A percentile compares a stretch with the other conserved stretches of the same genome.
Conservation (phyloP, 306 rosid species). For the Potentilla sterilis region DNA sequence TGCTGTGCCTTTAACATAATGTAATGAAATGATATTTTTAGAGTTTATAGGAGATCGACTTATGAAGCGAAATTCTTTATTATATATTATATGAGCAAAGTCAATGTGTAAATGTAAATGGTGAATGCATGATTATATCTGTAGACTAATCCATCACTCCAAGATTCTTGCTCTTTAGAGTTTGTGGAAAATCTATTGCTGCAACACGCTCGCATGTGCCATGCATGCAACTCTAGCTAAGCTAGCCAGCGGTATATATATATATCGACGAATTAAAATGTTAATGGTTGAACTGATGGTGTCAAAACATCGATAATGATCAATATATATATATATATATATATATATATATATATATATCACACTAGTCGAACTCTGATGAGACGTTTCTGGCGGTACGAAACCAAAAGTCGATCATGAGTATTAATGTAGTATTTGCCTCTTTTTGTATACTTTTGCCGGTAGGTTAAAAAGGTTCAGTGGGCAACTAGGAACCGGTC, state of each 20-base stretch:
- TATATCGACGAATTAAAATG: not conserved
- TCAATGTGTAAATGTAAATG: conserved; percentile 21
- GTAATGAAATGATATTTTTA: conserved; percentile 42
- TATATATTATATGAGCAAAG: not conserved
- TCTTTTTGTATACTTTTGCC: conserved; percentile 7
- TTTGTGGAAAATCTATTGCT: conserved; percentile 1
- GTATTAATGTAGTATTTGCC: conserved; percentile 1
- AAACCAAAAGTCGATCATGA: conserved; percentile 35
- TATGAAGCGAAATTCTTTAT: not conserved
- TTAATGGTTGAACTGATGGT: not conserved
- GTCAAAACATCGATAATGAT: not conserved
- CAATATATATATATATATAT: not conserved
- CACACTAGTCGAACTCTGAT: not conserved
- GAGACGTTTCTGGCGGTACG: conserved; percentile 46
- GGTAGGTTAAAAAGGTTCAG: not conserved
- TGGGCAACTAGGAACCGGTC: not conserved
- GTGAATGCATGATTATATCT: conserved; percentile 23
- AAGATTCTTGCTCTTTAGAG: conserved; percentile 29
- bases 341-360: too few species aligned
- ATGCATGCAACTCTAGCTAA: conserved; percentile 29
- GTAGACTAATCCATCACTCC: conserved; percentile 11
- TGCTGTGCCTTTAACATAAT: conserved; percentile 32
- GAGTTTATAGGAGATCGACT: conserved; percentile 10
- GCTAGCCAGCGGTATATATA: not conserved
- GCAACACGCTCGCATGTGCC: conserved; percentile 14